Evolutionary conservation across 1,139 yeast genomes (phyloP).

Genomic region (Saccharomyces pastorianus): DNA sequence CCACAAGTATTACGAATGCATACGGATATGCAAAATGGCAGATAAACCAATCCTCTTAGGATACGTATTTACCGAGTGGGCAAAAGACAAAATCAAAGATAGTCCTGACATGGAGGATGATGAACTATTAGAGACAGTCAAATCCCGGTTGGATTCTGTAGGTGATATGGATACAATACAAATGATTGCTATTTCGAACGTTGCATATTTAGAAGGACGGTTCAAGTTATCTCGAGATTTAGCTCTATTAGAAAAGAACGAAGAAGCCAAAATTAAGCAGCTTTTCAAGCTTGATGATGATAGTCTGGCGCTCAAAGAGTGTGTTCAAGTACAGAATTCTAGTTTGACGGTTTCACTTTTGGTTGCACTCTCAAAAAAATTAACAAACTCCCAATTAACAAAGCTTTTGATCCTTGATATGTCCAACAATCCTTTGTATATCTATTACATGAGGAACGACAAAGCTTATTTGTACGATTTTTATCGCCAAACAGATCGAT

Average conservation of each 20-base stretch:
- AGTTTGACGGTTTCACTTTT: slow-evolving; percentile 59
- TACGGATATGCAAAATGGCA: slow-evolving; percentile 44
- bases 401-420: slow-evolving; percentile 40
- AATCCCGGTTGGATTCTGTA: slow-evolving; percentile 32
- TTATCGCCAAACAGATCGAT: slow-evolving; percentile 53
- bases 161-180: slow-evolving; percentile 36
- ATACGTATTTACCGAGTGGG: slow-evolving; percentile 68
- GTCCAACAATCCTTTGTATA: slow-evolving; percentile 41
- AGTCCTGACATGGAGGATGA: slow-evolving; percentile 51
- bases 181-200: slow-evolving; percentile 54
- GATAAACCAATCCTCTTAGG: not conserved
- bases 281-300: slow-evolving; percentile 65
- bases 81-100: slow-evolving; percentile 57
- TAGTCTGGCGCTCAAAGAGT: slow-evolving; percentile 59
- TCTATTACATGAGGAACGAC: slow-evolving; percentile 33
- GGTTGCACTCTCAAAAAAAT: slow-evolving; percentile 40
- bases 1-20: slow-evolving; percentile 53
- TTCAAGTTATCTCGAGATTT: slow-evolving; percentile 55
- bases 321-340: slow-evolving; percentile 58
- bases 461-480: slow-evolving; percentile 41
- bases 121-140: slow-evolving; percentile 47
- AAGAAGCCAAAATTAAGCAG: slow-evolving; percentile 53
- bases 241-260: slow-evolving; percentile 60
- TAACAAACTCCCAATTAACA: slow-evolving; percentile 48
- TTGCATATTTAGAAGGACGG: slow-evolving; percentile 83